Conservation (phyloP, 129 eudicot species). For the Pulicaria dysenterica region DNA sequence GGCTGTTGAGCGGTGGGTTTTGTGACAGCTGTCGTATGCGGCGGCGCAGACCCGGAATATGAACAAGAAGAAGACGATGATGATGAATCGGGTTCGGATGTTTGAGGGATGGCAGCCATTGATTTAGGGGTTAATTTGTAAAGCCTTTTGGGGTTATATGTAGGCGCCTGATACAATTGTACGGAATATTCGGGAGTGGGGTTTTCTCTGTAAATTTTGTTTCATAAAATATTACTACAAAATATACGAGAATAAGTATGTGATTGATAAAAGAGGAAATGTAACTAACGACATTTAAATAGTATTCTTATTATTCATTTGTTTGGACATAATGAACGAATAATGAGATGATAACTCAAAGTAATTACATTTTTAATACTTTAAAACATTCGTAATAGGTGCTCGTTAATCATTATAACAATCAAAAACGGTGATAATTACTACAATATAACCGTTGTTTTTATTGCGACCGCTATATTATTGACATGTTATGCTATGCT, state of each 20-base stretch:
- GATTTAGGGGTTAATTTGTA: not conserved
- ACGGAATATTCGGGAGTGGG: conserved; percentile 20
- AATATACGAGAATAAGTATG: no score
- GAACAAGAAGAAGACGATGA: not conserved
- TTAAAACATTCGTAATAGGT: no score
- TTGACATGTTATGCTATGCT: no score
- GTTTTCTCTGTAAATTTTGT: not conserved
- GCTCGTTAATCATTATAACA: no score
- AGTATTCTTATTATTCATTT: no score
- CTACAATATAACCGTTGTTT: no score
- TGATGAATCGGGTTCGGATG: not conserved
- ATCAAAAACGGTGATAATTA: no score
- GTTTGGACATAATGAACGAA: no score
- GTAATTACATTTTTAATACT: no score
- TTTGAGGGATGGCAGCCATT: conserved; percentile 21
- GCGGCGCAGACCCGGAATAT: not conserved
- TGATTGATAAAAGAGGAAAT: not conserved
- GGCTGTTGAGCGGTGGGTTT: not conserved
- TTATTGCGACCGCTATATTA: no score
- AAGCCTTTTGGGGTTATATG: conserved; percentile 17
- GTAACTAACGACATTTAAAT: not conserved
- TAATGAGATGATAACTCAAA: no score
- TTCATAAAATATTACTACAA: not conserved
- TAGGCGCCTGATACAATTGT: conserved; percentile 15
- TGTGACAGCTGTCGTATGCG: not conserved